Base-by-base conservation (phyloP, 495 filamentous ascomycete species). In the Melanomma pulvis-pyrius region DNA sequence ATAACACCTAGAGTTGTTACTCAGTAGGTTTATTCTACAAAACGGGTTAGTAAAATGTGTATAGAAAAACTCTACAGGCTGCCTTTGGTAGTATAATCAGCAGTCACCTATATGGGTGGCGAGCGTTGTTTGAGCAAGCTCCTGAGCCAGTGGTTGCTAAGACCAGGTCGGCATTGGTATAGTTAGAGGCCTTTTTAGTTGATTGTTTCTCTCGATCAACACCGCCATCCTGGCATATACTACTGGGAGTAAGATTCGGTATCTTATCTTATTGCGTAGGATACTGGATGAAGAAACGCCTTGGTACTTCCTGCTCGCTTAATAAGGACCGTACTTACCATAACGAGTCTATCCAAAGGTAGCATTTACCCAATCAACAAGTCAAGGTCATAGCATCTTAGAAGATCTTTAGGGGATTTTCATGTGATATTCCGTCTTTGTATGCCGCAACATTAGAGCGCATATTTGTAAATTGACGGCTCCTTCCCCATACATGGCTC, bases 281-380 rank as follows among this genome's bases (percentile, higher is more conserved):
- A 15, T 44, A 44, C 3, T 6, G n/a, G 39, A n/a, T 44, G 8
- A 17, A n/a, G 3, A 44, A 15, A 3, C 17, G 17, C 4, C 39
- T 12, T n/a, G 17, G 17, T 44, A 6, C 39, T 44, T 44, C 13
- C 8, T 11, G 8, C 39, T 15, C 39, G 22, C 9, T 28, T 47
- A n/a, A 50, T 24, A 50, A 50, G n/a, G 2, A 6, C 11, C n/a
- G 25, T 7, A 24, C 22, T 50, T 28, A 50, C 55, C 63, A 68
- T 9, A 63, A 41, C 1, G 65, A 25, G 34, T 63, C 65, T 2
- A 68, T 63, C 65, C 59, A 63, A 6, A 68, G 28, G 36, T 68
- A 63, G 11, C 39, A 36, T n/a, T 63, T 22, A 24, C 36, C 59
- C 24, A 68, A n/a, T 24, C 41, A 25, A 4, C 48, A 50, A 30